Base-by-base conservation (phyloP, 176 grass and related monocot species). In the Thinopyrum elongatum region DNA sequence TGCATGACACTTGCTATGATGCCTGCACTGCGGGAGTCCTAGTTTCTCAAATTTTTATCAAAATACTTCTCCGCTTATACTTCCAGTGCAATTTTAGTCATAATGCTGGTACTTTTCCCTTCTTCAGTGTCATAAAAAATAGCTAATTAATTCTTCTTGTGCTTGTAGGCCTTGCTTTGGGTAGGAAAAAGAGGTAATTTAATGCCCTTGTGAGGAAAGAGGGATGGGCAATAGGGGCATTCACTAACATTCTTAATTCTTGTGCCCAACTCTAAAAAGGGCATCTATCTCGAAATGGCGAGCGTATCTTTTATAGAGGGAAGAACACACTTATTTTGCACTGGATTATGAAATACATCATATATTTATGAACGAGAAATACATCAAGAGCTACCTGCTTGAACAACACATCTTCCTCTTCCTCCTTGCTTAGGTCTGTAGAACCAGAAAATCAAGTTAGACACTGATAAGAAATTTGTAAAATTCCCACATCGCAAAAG, bases 341-440 rank as follows among this genome's bases (percentile, higher is more conserved):
- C 31, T 33, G 27, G 74, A 57, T 33, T 77, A 77, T 57, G 28
- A 55, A 53, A 76, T 58, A 77, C 16, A 77, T 22, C 47, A 51
- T 76, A 31, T 53, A 34, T 6, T 57, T 77, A 23, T 77, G 28
- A 53, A 55, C 4, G 7, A 77, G 7, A 57, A 33, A 31, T 57
- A 26, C 8, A 14, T 85, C 41, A 57, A 2, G 38, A 74, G 7
- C 34, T 67, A 98, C 97, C 91, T 98, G 90, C 86, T 98, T 98
- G 82, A 98, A 98, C 59, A 86, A 81, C 47, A 95, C 97, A 92
- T 98, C 97, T 82, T 98, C 93, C 30, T 81, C 88, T 84, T 98
- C 97, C 73, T 98, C 97, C 69, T 87, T 83, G 73, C 89, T 92
- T 82, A 98, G 85, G 21, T 98, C 97, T 98, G 90, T 59, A 90